Evolutionary conservation across 2,329 filamentous ascomycete genomes (phyloP), one percentile per base, ranked within the genome.

Genomic region (Teratosphaeria gauchensis): DNA sequence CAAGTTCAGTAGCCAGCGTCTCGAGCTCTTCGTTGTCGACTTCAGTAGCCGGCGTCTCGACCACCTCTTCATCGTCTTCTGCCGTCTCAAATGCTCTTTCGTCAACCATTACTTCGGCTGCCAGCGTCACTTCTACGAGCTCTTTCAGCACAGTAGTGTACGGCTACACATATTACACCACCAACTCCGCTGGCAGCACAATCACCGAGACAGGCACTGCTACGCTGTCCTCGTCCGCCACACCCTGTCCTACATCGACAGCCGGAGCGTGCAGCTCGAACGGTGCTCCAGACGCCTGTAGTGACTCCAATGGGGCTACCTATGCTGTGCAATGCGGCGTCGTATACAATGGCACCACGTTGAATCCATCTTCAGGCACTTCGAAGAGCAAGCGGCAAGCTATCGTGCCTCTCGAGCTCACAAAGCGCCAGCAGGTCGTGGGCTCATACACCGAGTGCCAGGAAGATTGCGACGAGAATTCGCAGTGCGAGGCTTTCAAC

Each of bases 401-500:
- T 2, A 53, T 46, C 1, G 64, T 63, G 48, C 62, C 65, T 1
- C 8, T 19, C 2, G 6, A 21, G n/a, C n/a, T 21, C n/a, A 16
- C n/a, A n/a, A 48, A 48, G 42, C 16, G 42, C 16, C 42, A 48
- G 42, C 42, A 48, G 19, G 42, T 48, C 19, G 42, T 9, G 19
- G 42, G n/a, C 16, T 52, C n/a, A n/a, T 61, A 46, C 32, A 59
- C 59, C 16, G 60, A 54, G 24, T 67, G 65, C 48, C 31, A 60
- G 30, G 56, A 60, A 14, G 54, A 58, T 19, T 72, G 70, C 56
- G 64, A 67, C 24, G 52, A 51, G 14, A 69, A 63, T 4, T 54
- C 61, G 4, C 57, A 61, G 2, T 72, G 70, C 53, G 65, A 67
- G 6, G 69, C 65, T 1, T 61, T 68, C 53, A 69, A 70, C 46